Conservation (phyloP, 768 basidiomycete species). For the Krasilnikovozyma curviuscula region DNA sequence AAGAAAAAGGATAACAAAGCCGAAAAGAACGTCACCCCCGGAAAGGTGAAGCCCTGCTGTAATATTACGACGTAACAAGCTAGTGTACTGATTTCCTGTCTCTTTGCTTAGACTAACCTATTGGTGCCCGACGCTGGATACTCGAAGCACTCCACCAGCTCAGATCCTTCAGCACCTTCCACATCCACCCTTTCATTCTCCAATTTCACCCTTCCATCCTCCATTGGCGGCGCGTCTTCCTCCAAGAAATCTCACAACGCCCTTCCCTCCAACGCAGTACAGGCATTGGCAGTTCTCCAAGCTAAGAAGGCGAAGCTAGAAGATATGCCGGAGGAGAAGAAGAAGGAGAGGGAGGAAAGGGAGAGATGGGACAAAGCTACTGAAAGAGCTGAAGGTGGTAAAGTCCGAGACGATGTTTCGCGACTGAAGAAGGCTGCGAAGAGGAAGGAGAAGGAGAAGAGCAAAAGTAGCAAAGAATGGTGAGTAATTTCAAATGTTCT, state of each 20-base stretch:
- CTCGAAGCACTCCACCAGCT: too few relatives aligned
- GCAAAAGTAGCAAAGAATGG: conserved; percentile 69
- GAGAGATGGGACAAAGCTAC: conserved; percentile 82
- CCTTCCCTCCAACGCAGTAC: conserved; percentile 43
- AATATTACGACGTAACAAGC: background rate
- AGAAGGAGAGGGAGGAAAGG: conserved; percentile 55
- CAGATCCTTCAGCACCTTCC: conserved; percentile 5
- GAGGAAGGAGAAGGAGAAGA: conserved; percentile 75
- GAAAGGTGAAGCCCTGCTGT: conserved; percentile 16
- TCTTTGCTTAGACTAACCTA: conserved; percentile 39
- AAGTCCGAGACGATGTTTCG: conserved; percentile 68
- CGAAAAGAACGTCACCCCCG: conserved; percentile 17
- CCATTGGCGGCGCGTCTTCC: conserved; percentile 15
- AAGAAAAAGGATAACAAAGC: conserved; percentile 30
- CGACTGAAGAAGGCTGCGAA: conserved; percentile 83
- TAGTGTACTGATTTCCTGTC: too few relatives aligned
- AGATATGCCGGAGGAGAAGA: conserved; percentile 59
- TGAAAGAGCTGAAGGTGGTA: conserved; percentile 69
- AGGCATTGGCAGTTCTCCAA: conserved; percentile 63
- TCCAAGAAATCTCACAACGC: conserved; percentile 36
- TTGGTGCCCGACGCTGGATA: conserved; percentile 40
- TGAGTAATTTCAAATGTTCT: conserved; percentile 28
- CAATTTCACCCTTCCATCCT: conserved; percentile 34
- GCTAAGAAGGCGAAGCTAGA: conserved; percentile 60
- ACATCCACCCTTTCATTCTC: conserved; percentile 52